Evolutionary conservation across 352 stramenopile genomes (phyloP).

Genomic region (Elongisporangium anandrum): DNA sequence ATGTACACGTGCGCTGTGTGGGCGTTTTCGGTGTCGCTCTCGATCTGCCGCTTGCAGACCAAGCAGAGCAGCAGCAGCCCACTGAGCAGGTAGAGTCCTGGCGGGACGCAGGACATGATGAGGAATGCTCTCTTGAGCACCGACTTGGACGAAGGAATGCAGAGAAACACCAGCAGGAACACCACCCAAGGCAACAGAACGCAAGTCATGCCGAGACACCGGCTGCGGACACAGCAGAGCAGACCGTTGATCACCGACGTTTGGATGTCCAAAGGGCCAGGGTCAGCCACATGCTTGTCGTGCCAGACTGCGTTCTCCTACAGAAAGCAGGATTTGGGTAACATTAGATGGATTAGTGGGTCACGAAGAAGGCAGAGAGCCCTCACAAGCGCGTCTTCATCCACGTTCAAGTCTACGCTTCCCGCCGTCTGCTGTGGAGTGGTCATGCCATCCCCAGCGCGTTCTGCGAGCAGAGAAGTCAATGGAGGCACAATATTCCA

Average conservation of each 20-base stretch:
- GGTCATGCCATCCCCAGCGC: background rate
- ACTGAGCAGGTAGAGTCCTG: conserved; percentile 28
- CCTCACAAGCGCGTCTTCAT: conserved; percentile 19
- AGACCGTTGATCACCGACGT: conserved; percentile 36
- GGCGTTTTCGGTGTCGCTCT: conserved; percentile 49
- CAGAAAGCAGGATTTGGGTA: background rate
- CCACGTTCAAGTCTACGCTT: conserved; percentile 9
- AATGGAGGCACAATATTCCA: background rate
- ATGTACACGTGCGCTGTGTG: conserved; percentile 56
- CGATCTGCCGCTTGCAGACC: conserved; percentile 50
- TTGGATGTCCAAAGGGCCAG: conserved; percentile 19
- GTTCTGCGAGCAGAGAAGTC: background rate
- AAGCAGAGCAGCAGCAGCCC: conserved; percentile 32
- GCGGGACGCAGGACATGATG: conserved; percentile 37
- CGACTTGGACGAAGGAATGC: conserved; percentile 19
- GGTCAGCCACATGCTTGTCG: conserved; percentile 28
- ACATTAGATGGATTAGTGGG: background rate
- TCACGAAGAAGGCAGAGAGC: background rate
- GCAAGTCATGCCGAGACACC: conserved; percentile 48
- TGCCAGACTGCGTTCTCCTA: conserved; percentile 62
- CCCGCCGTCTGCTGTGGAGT: conserved; percentile 4
- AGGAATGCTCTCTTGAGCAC: conserved; percentile 30
- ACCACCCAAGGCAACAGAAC: conserved; percentile 46
- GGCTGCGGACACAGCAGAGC: conserved; percentile 63
- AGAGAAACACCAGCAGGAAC: conserved; percentile 50